Evolutionary conservation across 768 basidiomycete species (phyloP), one percentile per base, ranked within the genome.

Genomic region (Grammothele lineata): DNA sequence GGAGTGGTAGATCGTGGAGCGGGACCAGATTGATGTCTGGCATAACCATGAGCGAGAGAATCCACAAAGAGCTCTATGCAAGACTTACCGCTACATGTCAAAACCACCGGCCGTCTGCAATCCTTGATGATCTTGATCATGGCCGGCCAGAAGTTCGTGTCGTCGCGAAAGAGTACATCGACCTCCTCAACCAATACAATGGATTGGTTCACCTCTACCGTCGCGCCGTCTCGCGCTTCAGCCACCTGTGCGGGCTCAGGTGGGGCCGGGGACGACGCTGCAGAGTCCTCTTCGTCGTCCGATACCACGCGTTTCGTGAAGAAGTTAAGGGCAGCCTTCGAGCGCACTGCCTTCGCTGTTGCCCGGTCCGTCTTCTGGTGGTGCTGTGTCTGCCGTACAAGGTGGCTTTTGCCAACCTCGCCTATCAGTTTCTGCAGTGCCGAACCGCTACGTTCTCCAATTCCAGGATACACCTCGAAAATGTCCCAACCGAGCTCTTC

Each of bases 401-500:
- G 45, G 64, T 99, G 96, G 60, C 96, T 98, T 69, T 81, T 91
- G 17, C 92, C 92, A 3, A 94, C 92, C 50, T 95, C 92, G 12
- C 96, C 96, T 38, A 97, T 80, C 53, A 93, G 74, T 47, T 76
- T 74, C 47, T 85, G 81, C 54, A 99, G 69, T 57, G 81, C 88
- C 21, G 81, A 72, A 5, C 87, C 89, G 50, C 80, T 87, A 27
- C 96, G 80, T 59, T 80, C 87, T n/a, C 93, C 93, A 42, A 94
- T 83, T 3, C 96, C 96, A 21, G 96, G 90, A 67, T 93, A 87
- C 11, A 98, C 92, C 64, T 99, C 96, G 59, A 97, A 96, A 11
- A 98, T 81, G 40, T 94, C 90, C 90, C 91, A 99, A 12, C 85
- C 91, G 26, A 99, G 73, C 66, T 99, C 95, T 44, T 83, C 80